A percentile compares a stretch with the other conserved stretches of the same genome.
Evolutionary conservation across 441 rosid genomes (phyloP).

Genomic region (Adansonia rubrostipa): DNA sequence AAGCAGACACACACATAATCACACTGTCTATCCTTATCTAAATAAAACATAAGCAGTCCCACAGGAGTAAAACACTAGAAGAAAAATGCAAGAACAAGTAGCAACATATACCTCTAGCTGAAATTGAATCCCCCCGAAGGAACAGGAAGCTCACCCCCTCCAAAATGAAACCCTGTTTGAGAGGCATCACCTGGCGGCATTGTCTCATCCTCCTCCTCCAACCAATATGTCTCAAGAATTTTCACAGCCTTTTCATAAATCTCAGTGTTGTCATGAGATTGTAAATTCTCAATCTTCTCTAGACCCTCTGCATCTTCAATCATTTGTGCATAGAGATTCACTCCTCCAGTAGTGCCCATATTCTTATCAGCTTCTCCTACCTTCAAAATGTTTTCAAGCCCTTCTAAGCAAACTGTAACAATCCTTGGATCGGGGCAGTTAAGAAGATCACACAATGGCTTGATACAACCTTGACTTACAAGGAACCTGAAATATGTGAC

Average conservation of each 20-base stretch:
- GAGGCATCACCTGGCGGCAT: conserved; percentile 65
- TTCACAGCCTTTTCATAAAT: conserved; percentile 63
- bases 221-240: conserved; percentile 83
- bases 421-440: conserved; percentile 91
- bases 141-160: conserved; percentile 58
- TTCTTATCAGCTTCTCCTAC: conserved; percentile 81
- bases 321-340: conserved; percentile 73
- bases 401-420: conserved; percentile 80
- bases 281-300: conserved; percentile 79
- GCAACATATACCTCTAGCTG: conserved; percentile 53
- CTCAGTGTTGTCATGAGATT: conserved; percentile 59
- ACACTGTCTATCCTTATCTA: background rate
- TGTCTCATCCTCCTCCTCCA: conserved; percentile 77
- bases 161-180: conserved; percentile 67
- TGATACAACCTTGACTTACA: conserved; percentile 78
- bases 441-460: conserved; percentile 92
- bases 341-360: conserved; percentile 52
- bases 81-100: background rate
- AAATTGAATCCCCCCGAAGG: conserved; percentile 92
- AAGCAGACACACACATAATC: background rate
- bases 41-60: background rate
- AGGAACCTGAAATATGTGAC: conserved; percentile 50
- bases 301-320: conserved; percentile 83
- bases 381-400: conserved; percentile 87
- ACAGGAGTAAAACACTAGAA: background rate